Conservation (phyloP, 257 asterid species). For the Solanum ossicruentum region DNA sequence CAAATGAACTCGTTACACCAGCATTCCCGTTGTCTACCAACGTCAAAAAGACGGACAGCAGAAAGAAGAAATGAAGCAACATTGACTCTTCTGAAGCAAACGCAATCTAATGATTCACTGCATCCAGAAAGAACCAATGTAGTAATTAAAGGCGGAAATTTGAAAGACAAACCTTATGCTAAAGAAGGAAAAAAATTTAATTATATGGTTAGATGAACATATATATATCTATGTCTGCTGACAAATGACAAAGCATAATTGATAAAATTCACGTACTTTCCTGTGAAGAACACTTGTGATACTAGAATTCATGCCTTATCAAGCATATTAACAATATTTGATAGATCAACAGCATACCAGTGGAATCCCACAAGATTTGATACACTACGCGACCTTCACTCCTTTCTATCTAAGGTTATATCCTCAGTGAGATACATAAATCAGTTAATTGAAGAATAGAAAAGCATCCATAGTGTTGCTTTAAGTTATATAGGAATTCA, state of each 20-base stretch:
- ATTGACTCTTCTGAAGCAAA: conserved; percentile 9
- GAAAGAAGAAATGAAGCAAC: conserved; percentile 29
- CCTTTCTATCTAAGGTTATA: no score
- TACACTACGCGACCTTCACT: no score
- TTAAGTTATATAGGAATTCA: no score
- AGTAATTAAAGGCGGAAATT: neutral
- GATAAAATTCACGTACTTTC: neutral
- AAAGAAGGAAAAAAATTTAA: neutral
- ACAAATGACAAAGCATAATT: neutral
- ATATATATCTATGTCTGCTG: neutral
- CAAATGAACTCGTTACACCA: conserved; percentile 62
- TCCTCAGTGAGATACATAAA: no score
- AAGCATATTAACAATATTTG: neutral
- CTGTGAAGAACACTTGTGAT: neutral
- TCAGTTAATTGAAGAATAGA: neutral
- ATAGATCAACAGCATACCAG: no score
- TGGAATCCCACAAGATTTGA: no score
- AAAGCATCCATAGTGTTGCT: neutral
- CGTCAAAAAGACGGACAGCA: conserved; percentile 33
- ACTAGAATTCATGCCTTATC: neutral
- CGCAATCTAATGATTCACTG: neutral
- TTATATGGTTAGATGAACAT: neutral
- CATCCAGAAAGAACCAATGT: neutral
- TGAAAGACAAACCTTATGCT: neutral
- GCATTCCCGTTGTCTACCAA: conserved; percentile 38